Conservation (phyloP, 2,329 filamentous ascomycete species). For the Aureobasidium sp. region DNA sequence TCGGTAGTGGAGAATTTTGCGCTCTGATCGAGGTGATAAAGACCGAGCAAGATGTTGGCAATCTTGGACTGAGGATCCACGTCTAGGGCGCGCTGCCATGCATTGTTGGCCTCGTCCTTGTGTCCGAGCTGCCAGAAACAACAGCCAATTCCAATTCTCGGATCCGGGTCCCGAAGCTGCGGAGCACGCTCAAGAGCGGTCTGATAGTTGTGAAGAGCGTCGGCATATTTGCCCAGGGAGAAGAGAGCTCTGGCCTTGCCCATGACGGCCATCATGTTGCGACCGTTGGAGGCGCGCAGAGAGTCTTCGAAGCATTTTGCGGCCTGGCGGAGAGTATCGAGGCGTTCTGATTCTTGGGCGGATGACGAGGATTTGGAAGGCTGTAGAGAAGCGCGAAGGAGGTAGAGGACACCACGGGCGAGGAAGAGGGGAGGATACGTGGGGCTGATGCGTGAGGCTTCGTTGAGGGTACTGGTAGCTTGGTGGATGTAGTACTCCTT, state of each 20-base stretch:
- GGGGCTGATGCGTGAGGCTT: slow-evolving; percentile 89
- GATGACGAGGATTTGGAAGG: slow-evolving; percentile 59
- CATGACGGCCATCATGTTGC: slow-evolving; percentile 87
- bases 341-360: slow-evolving; percentile 61
- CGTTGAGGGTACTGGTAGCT: slow-evolving; percentile 87
- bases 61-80: slow-evolving; percentile 79
- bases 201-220: slow-evolving; percentile 80
- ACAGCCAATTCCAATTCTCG: slow-evolving; percentile 89
- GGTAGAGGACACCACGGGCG: slow-evolving; percentile 79
- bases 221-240: slow-evolving; percentile 76
- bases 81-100: slow-evolving; percentile 83
- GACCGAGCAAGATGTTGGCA: slow-evolving; percentile 79
- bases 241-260: slow-evolving; percentile 83
- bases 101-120: slow-evolving; percentile 83
- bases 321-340: slow-evolving; percentile 75
- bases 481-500: slow-evolving; percentile 90
- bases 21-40: slow-evolving; percentile 84
- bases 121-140: slow-evolving; percentile 96
- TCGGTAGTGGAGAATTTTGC: slow-evolving; percentile 76
- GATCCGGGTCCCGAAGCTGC: slow-evolving; percentile 83
- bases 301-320: slow-evolving; percentile 94
- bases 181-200: slow-evolving; percentile 80
- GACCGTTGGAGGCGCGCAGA: slow-evolving; percentile 71
- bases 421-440: slow-evolving; percentile 86
- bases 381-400: slow-evolving; percentile 80